Evolutionary conservation across 768 basidiomycete species (phyloP), one percentile per base, ranked within the genome.

Genomic region (Tylopilus cervinicoccineus): DNA sequence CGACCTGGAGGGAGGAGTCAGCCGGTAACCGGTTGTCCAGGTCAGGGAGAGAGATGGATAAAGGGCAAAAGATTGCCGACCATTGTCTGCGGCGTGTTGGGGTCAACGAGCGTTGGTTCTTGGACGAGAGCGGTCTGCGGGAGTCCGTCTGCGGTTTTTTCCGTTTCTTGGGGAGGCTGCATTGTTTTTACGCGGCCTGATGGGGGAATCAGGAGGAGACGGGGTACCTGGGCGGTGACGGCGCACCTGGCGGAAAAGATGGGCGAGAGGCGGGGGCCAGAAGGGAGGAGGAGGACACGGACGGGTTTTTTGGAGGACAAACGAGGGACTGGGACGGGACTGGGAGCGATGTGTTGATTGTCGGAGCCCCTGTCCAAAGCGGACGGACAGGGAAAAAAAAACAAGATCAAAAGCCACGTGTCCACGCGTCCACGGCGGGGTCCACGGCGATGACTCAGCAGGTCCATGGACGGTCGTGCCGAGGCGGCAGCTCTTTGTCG

Each of bases 331-430:
- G 20, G 39, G 47, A 31, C 37, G 51, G 26, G 38, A 47, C 57
- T 53, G 55, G 52, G 50, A 58, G 48, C 44, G 58, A 57, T 63
- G 60, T 45, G 64, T 67, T 52, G 65, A 67, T 67, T 67, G 64
- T 67, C 65, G 60, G 63, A 66, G 64, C 64, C 64, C 64, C 64
- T 66, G 64, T 67, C 64, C 60, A 65, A 60, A 50, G 52, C 62
- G 57, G 65, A 58, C 55, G 48, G 59, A 62, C 65, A 64, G 58
- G 63, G 65, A 62, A 67, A 66, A 67, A 66, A 65, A 65, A 65
- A 62, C 60, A 47, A 65, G 60, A 65, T 66, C 63, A 66, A 63
- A 61, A 44, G 52, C 42, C 64, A 66, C 64, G 65, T 67, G 64
- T 47, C 27, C 48, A 45, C 12, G 1, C 8, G 65, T 62, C 64